Evolutionary conservation across 2,329 filamentous ascomycete genomes (phyloP).

Genomic region (Colletotrichum melonis): DNA sequence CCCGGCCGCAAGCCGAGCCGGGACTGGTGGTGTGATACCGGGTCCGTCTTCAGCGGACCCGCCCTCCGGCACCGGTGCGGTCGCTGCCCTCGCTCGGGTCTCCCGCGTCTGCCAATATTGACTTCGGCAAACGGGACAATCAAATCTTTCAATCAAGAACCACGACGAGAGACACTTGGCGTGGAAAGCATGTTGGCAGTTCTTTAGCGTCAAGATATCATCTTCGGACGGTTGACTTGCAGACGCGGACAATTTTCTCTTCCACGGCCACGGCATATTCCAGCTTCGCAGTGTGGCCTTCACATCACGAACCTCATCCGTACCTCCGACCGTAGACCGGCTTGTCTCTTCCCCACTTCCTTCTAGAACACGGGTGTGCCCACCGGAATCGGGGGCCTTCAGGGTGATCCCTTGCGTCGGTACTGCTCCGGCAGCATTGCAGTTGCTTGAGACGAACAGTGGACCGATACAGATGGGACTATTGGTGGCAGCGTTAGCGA

Average conservation of each 20-base stretch:
- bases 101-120: conserved; percentile 44
- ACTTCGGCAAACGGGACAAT: conserved; percentile 53
- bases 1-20: neutral
- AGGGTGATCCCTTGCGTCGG: conserved; percentile 9
- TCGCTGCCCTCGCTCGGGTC: conserved; percentile 18
- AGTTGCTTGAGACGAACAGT: conserved; percentile 37
- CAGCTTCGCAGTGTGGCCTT: neutral
- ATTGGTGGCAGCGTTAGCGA: conserved; percentile 32
- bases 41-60: neutral
- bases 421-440: neutral
- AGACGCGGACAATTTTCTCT: neutral
- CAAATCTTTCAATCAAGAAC: conserved; percentile 49
- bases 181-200: conserved; percentile 53
- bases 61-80: conserved; percentile 12
- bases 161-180: conserved; percentile 52
- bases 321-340: neutral
- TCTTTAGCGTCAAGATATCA: conserved; percentile 50
- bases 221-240: conserved; percentile 36
- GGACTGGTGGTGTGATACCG: conserved; percentile 5
- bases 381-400: neutral
- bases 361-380: conserved; percentile 6
- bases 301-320: neutral
- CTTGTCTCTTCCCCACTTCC: conserved; percentile 1
- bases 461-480: conserved; percentile 49
- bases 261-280: conserved; percentile 13